Evolutionary conservation across 1,284 basidiomycete genomes (phyloP), one percentile per base, ranked within the genome.

Genomic region (Heliocybe sulcata): DNA sequence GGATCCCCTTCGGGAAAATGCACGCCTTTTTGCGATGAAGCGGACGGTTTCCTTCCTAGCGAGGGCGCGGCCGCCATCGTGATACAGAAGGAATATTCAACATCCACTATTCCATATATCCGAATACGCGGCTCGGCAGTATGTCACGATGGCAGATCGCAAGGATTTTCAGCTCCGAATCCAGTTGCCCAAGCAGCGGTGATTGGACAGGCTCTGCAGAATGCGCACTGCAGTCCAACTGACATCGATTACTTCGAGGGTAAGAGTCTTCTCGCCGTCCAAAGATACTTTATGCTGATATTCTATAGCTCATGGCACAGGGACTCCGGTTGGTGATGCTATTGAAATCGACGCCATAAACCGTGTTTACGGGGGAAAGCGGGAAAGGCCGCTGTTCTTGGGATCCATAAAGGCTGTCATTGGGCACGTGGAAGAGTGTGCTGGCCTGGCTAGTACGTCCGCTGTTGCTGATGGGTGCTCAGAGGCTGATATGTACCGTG

Each of bases 41-140:
- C 60, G 16, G 57, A 61, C 48, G 60, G 60, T 9, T 60, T 60
- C 42, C 51, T 61, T 27, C 59, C 60, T 4, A 57, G 57, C 29
- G 60, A 61, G 47, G 59, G 59, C 16, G 54, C 52, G 2, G 57
- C 58, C 11, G 60, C 60, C 1, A 56, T 61, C 16, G 54, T 61
- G 14, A 53, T 61, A 11, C 59, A 61, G 54, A 27, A 35, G 23
- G 29, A 9, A 27, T 16, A 16, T 10, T 45, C 9, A 9, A 35
- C 16, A 9, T 9, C 9, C 16, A 16, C 16, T 16, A 35, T 16
- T 35, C 33, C 33, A 38, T 55, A 56, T 48, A 53, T 33, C 10
- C 33, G 26, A 2, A 57, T 60, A 19, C 58, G 55, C 11, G 59
- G 52, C 1, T 51, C 56, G 10, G 53, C 55, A 14, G 50, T 61